Conservation (phyloP, 78 protist genomes). For the Ministeria vibrans region DNA sequence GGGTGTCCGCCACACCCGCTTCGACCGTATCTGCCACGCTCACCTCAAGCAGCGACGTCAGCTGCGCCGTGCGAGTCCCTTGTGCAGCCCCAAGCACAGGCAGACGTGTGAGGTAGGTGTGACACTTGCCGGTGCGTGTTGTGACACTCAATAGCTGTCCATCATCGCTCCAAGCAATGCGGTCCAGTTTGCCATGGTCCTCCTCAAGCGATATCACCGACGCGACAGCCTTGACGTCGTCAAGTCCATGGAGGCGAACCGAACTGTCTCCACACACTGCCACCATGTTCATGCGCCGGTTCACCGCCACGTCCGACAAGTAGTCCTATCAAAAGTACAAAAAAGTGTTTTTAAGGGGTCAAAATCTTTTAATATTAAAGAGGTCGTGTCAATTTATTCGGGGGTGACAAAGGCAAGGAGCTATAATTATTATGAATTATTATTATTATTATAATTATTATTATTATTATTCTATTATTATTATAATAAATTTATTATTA, state of each 20-base stretch:
- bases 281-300: neutral
- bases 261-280: constrained; percentile 31
- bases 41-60: constrained; percentile 58
- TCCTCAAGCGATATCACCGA: neutral
- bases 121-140: constrained; percentile 32
- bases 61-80: constrained; percentile 6
- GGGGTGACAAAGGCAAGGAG: no score
- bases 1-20: neutral
- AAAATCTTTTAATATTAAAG: no score
- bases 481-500: no score
- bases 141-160: constrained; percentile 61
- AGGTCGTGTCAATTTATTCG: no score
- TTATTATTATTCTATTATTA: no score
- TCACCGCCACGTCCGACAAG: constrained; percentile 12
- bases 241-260: constrained; percentile 30
- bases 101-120: constrained; percentile 39
- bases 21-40: constrained; percentile 3
- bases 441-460: no score
- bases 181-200: neutral
- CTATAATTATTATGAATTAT: no score
- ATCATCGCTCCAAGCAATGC: constrained; percentile 47
- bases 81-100: constrained; percentile 31
- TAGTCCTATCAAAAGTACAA: neutral
- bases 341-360: no score
- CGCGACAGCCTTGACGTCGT: constrained; percentile 4